These are phyloP conservation scores for Waltergamsia citrina DNA, from an alignment of 2,329 filamentous ascomycete genomes.

Conservation along the genomic window DNA sequence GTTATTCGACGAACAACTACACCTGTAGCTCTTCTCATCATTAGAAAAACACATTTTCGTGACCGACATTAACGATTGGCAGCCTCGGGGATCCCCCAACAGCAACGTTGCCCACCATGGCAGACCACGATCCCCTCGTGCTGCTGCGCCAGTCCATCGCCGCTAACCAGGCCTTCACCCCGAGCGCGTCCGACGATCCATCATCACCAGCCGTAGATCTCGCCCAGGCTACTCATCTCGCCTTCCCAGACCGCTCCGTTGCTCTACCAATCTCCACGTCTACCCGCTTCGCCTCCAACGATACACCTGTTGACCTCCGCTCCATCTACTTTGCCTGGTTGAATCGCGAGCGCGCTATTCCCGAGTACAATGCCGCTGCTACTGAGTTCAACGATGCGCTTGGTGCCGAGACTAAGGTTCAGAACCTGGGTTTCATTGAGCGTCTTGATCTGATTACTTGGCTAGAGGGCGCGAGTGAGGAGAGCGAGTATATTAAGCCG, in stretches of 20 bases:
- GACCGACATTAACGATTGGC: no score
- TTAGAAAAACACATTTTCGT: no score
- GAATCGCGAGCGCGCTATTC: slow-evolving; percentile 82
- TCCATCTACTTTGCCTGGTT: slow-evolving; percentile 95
- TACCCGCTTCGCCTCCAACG: slow-evolving; percentile 81
- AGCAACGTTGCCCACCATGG: slow-evolving; percentile 5
- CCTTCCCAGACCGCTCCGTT: slow-evolving; percentile 56
- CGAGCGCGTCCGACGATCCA: slow-evolving; percentile 61
- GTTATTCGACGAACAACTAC: no score
- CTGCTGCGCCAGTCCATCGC: slow-evolving; percentile 79
- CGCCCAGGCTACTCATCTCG: slow-evolving; percentile 68
- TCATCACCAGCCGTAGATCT: slow-evolving; percentile 49
- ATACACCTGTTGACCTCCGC: slow-evolving; percentile 71
- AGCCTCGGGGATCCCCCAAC: no score
- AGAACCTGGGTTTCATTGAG: slow-evolving; percentile 87
- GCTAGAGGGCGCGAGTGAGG: slow-evolving; percentile 81
- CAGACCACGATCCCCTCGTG: slow-evolving; percentile 67
- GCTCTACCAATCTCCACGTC: slow-evolving; percentile 60
- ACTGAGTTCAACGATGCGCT: slow-evolving; percentile 74
- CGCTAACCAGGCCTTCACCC: slow-evolving; percentile 57
- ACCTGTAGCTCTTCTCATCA: no score
- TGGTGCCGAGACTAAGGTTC: slow-evolving; percentile 59
- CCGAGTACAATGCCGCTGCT: slow-evolving; percentile 82
- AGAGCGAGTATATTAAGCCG: slow-evolving; percentile 88
- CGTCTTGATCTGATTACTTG: slow-evolving; percentile 86